phyloP scores from a whole-genome alignment of 331 rosid species.

The Quercus lobata region DNA sequence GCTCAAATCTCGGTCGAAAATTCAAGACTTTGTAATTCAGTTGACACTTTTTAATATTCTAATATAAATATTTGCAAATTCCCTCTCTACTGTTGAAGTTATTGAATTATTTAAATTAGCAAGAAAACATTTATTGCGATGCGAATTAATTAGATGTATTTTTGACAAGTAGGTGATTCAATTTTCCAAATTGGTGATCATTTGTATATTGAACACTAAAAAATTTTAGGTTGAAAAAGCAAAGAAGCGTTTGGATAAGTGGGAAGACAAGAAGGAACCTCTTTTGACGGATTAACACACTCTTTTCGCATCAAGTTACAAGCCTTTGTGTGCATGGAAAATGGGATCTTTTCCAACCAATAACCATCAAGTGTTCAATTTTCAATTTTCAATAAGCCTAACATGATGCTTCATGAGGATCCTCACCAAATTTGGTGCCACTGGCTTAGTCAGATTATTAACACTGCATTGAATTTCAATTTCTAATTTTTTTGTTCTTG shows the following conservation, averaged over 20 bases:
- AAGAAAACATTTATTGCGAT: too few species aligned
- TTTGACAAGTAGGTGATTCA: background rate
- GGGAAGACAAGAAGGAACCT: constrained; percentile 11
- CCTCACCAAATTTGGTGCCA: background rate
- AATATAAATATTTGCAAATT: too few species aligned
- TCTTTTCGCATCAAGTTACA: background rate
- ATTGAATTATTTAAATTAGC: too few species aligned
- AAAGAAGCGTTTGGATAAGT: constrained; percentile 17
- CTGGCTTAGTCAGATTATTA: background rate
- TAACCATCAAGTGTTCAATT: too few species aligned
- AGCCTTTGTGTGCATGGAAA: too few species aligned
- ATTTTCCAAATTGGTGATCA: background rate
- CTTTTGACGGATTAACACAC: background rate
- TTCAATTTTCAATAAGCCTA: background rate
- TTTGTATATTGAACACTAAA: background rate
- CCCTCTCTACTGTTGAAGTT: too few species aligned
- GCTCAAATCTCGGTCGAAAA: too few species aligned
- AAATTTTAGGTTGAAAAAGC: constrained; percentile 27
- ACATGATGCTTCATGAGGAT: background rate
- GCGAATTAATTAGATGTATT: background rate
- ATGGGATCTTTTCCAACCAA: too few species aligned
- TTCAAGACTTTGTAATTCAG: too few species aligned
- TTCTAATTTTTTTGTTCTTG: too few species aligned
- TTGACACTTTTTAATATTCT: too few species aligned
- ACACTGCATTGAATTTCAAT: too few species aligned